Evolutionary conservation across 768 basidiomycete genomes (phyloP).

Genomic region (Kwoniella bestiolae): DNA sequence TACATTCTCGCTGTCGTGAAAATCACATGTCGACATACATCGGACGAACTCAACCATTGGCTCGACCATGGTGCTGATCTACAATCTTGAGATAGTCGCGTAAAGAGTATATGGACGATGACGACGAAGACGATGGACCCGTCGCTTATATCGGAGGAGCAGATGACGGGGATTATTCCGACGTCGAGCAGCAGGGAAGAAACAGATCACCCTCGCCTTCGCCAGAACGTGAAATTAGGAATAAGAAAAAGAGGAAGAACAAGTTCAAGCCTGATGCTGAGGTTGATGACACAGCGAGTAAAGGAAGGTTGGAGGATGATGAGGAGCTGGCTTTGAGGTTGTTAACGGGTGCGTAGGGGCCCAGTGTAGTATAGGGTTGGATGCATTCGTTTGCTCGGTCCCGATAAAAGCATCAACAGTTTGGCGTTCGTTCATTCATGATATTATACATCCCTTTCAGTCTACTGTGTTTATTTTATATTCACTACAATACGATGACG

Average conservation of each 20-base stretch:
- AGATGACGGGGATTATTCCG: constrained; percentile 68
- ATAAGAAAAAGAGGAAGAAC: constrained; percentile 55
- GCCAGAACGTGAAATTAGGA: constrained; percentile 20
- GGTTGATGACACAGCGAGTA: constrained; percentile 4
- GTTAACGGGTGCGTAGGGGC: constrained; percentile 17
- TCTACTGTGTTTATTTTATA: too few species aligned
- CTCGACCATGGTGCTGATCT: too few species aligned
- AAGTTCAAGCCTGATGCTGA: constrained; percentile 53
- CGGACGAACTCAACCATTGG: too few species aligned
- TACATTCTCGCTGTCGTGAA: too few species aligned
- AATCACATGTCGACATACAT: too few species aligned
- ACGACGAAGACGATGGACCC: constrained; percentile 47
- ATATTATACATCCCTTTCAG: too few species aligned
- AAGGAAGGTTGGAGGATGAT: constrained; percentile 55
- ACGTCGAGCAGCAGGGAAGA: constrained; percentile 62
- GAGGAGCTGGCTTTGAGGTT: constrained; percentile 70
- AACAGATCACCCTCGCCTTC: constrained; percentile 60
- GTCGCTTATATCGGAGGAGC: constrained; percentile 57
- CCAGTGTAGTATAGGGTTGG: background rate
- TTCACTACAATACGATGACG: too few species aligned
- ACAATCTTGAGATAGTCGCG: too few species aligned
- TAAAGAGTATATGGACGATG: constrained; percentile 23
- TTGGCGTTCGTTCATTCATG: background rate
- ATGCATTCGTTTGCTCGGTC: background rate
- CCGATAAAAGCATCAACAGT: too few species aligned